Evolutionary conservation across 257 asterid genomes (phyloP).

Genomic region (Solanum neorickii): DNA sequence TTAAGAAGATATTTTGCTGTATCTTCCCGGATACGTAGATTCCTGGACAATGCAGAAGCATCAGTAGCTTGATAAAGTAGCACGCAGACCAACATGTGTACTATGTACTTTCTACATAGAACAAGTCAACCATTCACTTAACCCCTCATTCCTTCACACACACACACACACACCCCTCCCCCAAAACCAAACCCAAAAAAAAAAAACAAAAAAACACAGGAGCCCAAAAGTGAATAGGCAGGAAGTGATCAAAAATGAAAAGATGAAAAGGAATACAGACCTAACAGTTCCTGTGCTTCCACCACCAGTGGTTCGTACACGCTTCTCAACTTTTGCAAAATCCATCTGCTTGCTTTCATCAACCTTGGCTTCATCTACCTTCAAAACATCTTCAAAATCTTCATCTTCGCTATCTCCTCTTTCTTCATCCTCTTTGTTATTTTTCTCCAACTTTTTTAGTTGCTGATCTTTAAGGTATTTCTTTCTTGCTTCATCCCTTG

Average conservation of each 20-base stretch:
- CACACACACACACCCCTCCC: neutral
- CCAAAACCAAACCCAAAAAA: neutral
- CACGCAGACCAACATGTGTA: neutral
- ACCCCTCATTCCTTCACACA: neutral
- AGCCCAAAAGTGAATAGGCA: neutral
- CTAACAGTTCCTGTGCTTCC: slow-evolving; percentile 99
- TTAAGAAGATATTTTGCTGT: slow-evolving; percentile 96
- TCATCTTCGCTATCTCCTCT: slow-evolving; percentile 78
- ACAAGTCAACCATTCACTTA: neutral
- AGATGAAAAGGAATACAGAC: slow-evolving; percentile 14
- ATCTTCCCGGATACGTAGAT: slow-evolving; percentile 91
- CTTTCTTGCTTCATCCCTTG: slow-evolving; percentile 93
- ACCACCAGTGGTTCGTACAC: slow-evolving; percentile 99
- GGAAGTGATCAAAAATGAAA: neutral
- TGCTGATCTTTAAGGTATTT: slow-evolving; percentile 79
- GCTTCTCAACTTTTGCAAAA: slow-evolving; percentile 95
- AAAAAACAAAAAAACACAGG: neutral
- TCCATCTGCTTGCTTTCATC: slow-evolving; percentile 99
- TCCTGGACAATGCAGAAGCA: slow-evolving; percentile 30
- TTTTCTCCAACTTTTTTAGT: slow-evolving; percentile 82
- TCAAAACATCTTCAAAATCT: slow-evolving; percentile 64
- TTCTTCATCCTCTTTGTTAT: slow-evolving; percentile 39
- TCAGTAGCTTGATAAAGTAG: neutral
- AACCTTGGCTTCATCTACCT: slow-evolving; percentile 89
- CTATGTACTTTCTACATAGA: neutral